Evolutionary conservation across 2,329 filamentous ascomycete genomes (phyloP), one percentile per base, ranked within the genome.

Genomic region (Fusarium duplospermum): DNA sequence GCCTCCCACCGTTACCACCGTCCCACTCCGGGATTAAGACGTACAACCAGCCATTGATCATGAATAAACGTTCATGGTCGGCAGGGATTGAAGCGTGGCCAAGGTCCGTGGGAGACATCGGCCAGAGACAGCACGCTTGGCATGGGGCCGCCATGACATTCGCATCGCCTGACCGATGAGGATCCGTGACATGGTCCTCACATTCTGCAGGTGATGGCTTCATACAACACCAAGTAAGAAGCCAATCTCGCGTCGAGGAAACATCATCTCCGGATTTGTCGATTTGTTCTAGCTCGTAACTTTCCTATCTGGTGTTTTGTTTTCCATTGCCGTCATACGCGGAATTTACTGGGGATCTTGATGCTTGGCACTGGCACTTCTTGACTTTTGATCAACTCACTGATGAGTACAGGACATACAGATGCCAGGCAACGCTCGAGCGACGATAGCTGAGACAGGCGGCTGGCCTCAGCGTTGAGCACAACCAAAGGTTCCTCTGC

Each of bases 1-100:
- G 14, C 14, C 3, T 18, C 22, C 69, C 76, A 78, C 77, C 75
- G 77, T 71, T 70, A 62, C 70, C 75, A 76, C 77, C 76, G 65
- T 62, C 59, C 62, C 59, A 60, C 61, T 61, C 74, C 62, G 54
- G 67, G 64, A 64, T 73, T 36, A 33, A 69, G 38, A 33, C 64
- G 35, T 58, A 68, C 57, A 56, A 62, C 71, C 66, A 62, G 38
- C 63, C 71, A 74, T 24, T 63, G 63, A 67, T 67, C 67, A 27
- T 42, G 40, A 52, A 59, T 20, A 61, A 67, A 64, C 54, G 60
- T 50, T 62, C 18, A 31, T 47, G 59, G 45, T 16, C 8, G 27
- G 27, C 64, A 62, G 47, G 64, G 64, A 38, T 36, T n/a, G 16
- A 22, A 22, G 33, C 20, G 31, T 18, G 36, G 33, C 40, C 56